Evolutionary conservation across 352 stramenopile genomes (phyloP).

Genomic region (Globisporangium emineosum): DNA sequence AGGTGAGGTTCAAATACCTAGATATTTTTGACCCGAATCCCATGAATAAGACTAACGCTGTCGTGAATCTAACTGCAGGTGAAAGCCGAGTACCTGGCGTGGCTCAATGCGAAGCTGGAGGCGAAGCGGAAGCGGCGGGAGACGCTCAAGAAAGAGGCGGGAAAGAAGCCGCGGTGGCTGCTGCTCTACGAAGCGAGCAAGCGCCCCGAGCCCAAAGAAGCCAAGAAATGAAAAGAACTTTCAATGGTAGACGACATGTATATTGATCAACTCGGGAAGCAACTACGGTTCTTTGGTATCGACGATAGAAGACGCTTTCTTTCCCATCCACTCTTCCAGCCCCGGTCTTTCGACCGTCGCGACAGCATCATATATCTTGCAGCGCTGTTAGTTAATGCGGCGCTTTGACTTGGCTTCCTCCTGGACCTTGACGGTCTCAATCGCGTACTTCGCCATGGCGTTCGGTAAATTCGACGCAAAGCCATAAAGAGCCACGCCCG

Average conservation of each 20-base stretch:
- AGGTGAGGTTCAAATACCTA: conserved; percentile 13
- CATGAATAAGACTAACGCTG: neutral
- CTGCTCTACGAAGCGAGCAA: conserved; percentile 69
- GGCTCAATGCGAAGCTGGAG: conserved; percentile 62
- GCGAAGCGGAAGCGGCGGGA: conserved; percentile 40
- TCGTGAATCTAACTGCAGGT: conserved; percentile 21
- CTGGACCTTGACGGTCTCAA: conserved; percentile 59
- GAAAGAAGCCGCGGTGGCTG: conserved; percentile 67
- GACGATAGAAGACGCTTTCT: neutral
- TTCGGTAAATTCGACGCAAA: conserved; percentile 60
- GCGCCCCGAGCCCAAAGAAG: conserved; percentile 24
- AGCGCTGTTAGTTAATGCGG: conserved; percentile 1
- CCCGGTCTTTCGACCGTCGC: neutral
- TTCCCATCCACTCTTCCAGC: too few species aligned
- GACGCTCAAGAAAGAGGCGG: conserved; percentile 43
- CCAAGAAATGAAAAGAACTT: conserved; percentile 15
- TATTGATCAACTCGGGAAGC: neutral
- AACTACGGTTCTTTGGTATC: neutral
- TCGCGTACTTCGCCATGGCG: conserved; percentile 65
- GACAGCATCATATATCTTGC: neutral
- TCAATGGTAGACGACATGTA: neutral
- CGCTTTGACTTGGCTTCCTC: conserved; percentile 40
- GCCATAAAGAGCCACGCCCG: conserved; percentile 69
- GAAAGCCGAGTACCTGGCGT: conserved; percentile 73
- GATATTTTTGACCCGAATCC: neutral